Evolutionary conservation across 2,329 filamentous ascomycete species (phyloP).

Genomic region (Trichoderma lentiforme): DNA sequence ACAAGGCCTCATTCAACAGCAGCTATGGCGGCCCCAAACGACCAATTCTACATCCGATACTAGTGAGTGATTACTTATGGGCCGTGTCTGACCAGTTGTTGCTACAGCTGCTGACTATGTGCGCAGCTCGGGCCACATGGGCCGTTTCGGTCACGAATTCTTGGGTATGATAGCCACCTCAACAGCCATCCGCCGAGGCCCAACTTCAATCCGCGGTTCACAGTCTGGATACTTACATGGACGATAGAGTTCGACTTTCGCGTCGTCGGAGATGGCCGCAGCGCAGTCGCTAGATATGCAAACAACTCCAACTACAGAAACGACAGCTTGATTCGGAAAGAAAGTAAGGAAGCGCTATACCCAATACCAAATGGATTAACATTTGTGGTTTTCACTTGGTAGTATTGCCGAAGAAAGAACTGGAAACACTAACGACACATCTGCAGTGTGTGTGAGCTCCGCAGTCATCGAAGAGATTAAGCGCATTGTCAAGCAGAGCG

Average conservation of each 20-base stretch:
- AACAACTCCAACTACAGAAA: constrained; percentile 99
- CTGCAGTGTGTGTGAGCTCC: constrained; percentile 88
- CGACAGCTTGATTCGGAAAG: constrained; percentile 97
- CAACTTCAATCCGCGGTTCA: too few species aligned
- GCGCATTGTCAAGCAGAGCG: constrained; percentile 93
- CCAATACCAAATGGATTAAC: background rate
- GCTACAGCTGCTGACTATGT: constrained; percentile 18
- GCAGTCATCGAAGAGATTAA: constrained; percentile 91
- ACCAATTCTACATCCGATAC: constrained; percentile 94
- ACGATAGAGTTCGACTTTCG: constrained; percentile 91
- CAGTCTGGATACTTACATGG: background rate
- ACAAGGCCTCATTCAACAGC: constrained; percentile 18
- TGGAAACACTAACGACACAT: background rate
- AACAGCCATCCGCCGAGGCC: background rate
- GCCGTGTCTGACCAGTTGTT: background rate
- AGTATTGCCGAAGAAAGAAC: background rate
- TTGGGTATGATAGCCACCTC: constrained; percentile 57
- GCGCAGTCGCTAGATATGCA: constrained; percentile 91
- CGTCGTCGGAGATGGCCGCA: constrained; percentile 86
- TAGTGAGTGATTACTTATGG: constrained; percentile 59
- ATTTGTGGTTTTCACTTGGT: background rate
- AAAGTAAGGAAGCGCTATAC: constrained; percentile 65
- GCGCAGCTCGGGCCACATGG: constrained; percentile 88
- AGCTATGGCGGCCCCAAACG: constrained; percentile 64
- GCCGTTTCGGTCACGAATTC: constrained; percentile 97